phyloP scores from a whole-genome alignment of 176 grass and related monocot genomes.

The Eleusine coracana region DNA sequence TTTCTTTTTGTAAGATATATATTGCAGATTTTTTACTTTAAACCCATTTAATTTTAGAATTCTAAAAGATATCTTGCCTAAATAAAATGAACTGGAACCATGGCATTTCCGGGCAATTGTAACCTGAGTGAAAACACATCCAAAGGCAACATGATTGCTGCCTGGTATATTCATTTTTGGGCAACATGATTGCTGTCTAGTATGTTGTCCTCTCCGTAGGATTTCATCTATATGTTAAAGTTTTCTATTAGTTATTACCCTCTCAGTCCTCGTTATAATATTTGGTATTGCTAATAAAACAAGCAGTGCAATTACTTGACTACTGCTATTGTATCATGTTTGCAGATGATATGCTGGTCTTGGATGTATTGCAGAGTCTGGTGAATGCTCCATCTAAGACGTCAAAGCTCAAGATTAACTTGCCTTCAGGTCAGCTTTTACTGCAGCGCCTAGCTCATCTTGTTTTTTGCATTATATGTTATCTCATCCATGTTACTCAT shows the following conservation, averaged over 20 bases:
- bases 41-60: not conserved
- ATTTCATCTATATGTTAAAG: slow-evolving; percentile 18
- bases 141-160: slow-evolving; percentile 12
- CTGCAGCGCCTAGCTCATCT: not conserved
- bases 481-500: slow-evolving; percentile 18
- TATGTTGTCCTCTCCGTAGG: not conserved
- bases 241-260: not conserved
- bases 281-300: slow-evolving; percentile 20
- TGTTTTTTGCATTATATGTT: slow-evolving; percentile 24
- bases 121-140: slow-evolving; percentile 13
- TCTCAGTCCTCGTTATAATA: slow-evolving; percentile 16
- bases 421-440: slow-evolving; percentile 54
- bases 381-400: slow-evolving; percentile 45
- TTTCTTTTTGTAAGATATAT: not conserved
- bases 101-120: not conserved
- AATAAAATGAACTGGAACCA: not conserved
- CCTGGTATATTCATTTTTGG: slow-evolving; percentile 15
- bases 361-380: slow-evolving; percentile 61
- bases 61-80: not conserved
- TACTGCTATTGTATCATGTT: not conserved
- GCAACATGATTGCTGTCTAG: slow-evolving; percentile 14
- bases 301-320: not conserved
- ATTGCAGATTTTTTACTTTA: not conserved
- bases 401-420: slow-evolving; percentile 24
- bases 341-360: slow-evolving; percentile 62